Evolutionary conservation across 2,329 filamentous ascomycete species (phyloP), one percentile per base, ranked within the genome.

Genomic region (Stagonosporopsis tanaceti): DNA sequence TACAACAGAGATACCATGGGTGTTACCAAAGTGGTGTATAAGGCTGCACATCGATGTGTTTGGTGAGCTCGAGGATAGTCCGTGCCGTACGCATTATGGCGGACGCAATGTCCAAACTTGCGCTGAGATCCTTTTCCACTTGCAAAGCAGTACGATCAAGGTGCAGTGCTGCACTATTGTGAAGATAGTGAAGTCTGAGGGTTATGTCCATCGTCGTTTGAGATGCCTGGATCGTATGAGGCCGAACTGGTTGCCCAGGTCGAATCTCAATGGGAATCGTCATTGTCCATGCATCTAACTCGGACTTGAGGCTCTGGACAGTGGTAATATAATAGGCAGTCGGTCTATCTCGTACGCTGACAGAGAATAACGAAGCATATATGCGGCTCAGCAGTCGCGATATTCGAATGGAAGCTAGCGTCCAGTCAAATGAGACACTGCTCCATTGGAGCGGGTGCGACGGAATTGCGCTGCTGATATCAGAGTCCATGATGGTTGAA

Each of bases 401-500:
- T 42, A 42, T 28, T 12, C 40, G 40, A 42, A 42, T 17, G 12
- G 40, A 42, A 11, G 40, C 22, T 6, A 27, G 14, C 17, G 40
- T 42, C 40, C 40, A 42, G 40, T 42, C 25, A 12, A 42, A 42
- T 17, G 40, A 42, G 6, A 28, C 15, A 28, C 12, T 28, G 40
- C 40, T 42, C 2, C 40, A 42, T 17, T 27, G 22, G 24, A 28
- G 22, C 8, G 28, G 24, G 12, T 42, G 40, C 6, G 40, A 42
- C 1, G 40, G 40, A 22, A 42, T 15, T 28, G 40, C 40, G 9
- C 40, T 42, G 40, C 40, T 28, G n/a, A 42, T 42, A 11, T 42
- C 40, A 7, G 40, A 42, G 24, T 42, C 40, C 40, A 64, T 53
- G 32, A 80, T 59, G 46, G 78, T 74, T 12, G 77, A 78, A 45